Evolutionary conservation across 208 protist species (phyloP).

Genomic region (Novymonas esmeraldas): DNA sequence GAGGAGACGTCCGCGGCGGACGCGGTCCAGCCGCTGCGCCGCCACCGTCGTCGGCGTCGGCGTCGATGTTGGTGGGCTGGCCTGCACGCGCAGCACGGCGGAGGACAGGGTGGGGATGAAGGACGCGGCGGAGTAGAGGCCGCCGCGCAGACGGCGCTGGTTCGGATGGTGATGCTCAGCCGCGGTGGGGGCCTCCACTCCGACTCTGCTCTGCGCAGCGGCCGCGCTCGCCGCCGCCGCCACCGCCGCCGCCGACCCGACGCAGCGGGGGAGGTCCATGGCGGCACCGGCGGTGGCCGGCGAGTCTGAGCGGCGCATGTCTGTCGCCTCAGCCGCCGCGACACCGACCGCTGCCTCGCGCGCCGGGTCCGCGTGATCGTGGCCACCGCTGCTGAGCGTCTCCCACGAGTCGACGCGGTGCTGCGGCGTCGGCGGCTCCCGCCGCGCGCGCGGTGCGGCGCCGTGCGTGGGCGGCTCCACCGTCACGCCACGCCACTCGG

Average conservation of each 20-base stretch:
- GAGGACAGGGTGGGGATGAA: conserved; percentile 15
- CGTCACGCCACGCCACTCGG: not conserved
- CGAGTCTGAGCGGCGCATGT: no score
- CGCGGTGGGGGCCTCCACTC: not conserved
- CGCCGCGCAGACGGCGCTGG: conserved; percentile 7
- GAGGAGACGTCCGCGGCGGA: conserved; percentile 17
- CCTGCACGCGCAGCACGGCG: no score
- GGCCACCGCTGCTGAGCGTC: conserved; percentile 2
- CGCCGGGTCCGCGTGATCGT: not conserved
- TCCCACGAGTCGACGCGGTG: conserved; percentile 22
- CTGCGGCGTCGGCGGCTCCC: not conserved
- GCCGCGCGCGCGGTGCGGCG: not conserved
- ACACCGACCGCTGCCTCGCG: not conserved
- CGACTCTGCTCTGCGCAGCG: not conserved
- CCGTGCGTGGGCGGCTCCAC: not conserved
- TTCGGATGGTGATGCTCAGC: not conserved
- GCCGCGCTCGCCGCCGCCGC: not conserved
- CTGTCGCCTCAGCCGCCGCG: not conserved
- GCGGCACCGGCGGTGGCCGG: no score
- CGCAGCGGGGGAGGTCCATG: no score
- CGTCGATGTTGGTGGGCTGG: not conserved
- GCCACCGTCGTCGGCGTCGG: not conserved
- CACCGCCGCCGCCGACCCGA: not conserved
- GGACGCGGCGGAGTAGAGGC: conserved; percentile 18
- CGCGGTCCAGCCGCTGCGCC: conserved; percentile 15